Evolutionary conservation across 2,329 filamentous ascomycete species (phyloP), one percentile per base, ranked within the genome.

Genomic region (Neurospora sp.): DNA sequence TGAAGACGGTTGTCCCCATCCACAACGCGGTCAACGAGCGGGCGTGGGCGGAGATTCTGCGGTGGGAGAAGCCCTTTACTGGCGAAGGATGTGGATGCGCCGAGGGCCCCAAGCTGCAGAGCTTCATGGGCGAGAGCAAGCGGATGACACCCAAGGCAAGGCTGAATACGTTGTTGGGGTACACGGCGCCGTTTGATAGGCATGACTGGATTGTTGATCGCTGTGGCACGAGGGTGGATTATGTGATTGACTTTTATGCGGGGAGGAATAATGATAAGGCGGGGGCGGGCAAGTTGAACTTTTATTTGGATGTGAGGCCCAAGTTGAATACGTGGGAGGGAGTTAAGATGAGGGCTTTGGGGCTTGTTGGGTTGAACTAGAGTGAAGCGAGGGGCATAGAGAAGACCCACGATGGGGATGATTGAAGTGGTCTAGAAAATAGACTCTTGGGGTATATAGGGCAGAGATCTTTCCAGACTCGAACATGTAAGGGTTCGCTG

Each of bases 21-120:
- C 96, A 99, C 82, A 99, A 99, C 79, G 96, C 96, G 66, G 96
- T 99, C 73, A 99, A 99, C 81, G 96, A 99, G 86, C 86, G 93
- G 58, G 96, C 96, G 0, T 99, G 96, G 96, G 85, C 88, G 73
- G 92, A 98, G 82, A 98, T 99, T 74, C 88, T 92, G 75, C 83
- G 87, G 66, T 99, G 96, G 96, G 96, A 99, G 81, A 85, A 83
- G 62, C 91, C 90, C 0, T 92, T 87, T 71, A 80, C 80, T 4
- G 19, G 19, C 19, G 28, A 28, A 28, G 77, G 75, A 75, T 71
- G 91, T 73, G 90, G 87, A 68, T 94, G 94, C 0, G 95, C 96
- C 0, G 90, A 89, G 71, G 94, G 94, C 0, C 96, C 96, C 0
- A 90, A 89, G 71, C 83, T 99, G 62, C 89, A 93, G 74, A 92